These are phyloP conservation scores for Tritrichomonas musculus DNA, from an alignment of 208 protist genomes.

Conservation along the genomic window DNA sequence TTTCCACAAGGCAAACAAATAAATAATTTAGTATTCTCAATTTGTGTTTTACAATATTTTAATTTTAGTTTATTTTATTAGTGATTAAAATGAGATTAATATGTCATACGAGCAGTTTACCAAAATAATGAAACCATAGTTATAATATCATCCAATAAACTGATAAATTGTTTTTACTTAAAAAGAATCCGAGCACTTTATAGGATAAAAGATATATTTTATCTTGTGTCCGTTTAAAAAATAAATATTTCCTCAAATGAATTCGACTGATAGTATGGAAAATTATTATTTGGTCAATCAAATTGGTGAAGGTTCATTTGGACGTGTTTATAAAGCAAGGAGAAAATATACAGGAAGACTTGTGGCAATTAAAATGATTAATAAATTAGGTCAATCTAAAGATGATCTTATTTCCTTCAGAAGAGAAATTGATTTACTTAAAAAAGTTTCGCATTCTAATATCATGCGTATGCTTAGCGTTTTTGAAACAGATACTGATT, in stretches of 20 bases:
- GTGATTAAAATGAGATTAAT: neutral
- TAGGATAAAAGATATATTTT: too few species aligned
- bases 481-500: slow-evolving; percentile 83
- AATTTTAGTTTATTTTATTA: neutral
- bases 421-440: slow-evolving; percentile 24
- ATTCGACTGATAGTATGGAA: slow-evolving; percentile 47
- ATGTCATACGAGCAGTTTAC: neutral
- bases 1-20: slow-evolving; percentile 7
- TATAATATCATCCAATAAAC: neutral
- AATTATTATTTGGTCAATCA: neutral
- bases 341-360: slow-evolving; percentile 51
- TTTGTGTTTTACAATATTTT: neutral
- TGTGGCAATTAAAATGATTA: slow-evolving; percentile 92
- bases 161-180: too few species aligned
- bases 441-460: slow-evolving; percentile 80
- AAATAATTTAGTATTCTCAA: neutral
- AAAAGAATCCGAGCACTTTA: too few species aligned
- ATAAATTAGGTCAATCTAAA: slow-evolving; percentile 81
- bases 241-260: too few species aligned
- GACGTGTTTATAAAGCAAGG: slow-evolving; percentile 77
- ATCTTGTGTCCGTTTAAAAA: too few species aligned
- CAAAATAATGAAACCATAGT: neutral
- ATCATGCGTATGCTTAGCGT: slow-evolving; percentile 87
- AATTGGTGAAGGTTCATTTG: slow-evolving; percentile 92
- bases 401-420: slow-evolving; percentile 52